Evolutionary conservation across 2,329 filamentous ascomycete species (phyloP), one percentile per base, ranked within the genome.

Genomic region (Penicillium hordei): DNA sequence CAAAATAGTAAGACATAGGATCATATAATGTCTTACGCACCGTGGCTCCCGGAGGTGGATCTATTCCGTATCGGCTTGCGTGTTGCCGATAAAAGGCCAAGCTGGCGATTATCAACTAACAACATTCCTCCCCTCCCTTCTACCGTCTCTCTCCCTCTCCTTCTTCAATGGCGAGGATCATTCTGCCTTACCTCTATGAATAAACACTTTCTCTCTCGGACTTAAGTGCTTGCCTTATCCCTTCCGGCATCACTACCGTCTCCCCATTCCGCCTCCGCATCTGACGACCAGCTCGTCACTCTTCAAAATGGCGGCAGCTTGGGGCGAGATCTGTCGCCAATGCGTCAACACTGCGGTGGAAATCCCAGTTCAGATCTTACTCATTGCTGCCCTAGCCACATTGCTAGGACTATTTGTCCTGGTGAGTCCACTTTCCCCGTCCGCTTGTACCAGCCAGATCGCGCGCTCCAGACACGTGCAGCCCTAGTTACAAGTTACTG

Each of bases 391-490:
- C 4, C 45, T 68, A 27, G 66, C 70, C 29, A 75, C 68, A n/a
- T 42, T 62, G 13, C 17, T 68, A 23, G 73, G 75, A 19, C 55
- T 74, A 33, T 60, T 71, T 58, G 63, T 74, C 50, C 65, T 75
- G 51, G 74, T 76, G 65, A 61, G 73, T 72, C 21, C 23, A 48
- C 15, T 48, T 27, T 38, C 36, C 40, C 39, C 21, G 29, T 31
- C 36, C 49, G 48, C 48, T 44, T 48, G 29, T 51, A 42, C 36
- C 44, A 46, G 39, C 17, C 49, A 42, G 19, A 36, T 25, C 42
- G 39, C 27, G 39, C 29, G 12, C 29, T 8, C 31, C n/a, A 15
- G 44, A 54, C 39, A 52, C 57, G 29, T 25, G 10, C 29, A 27
- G 36, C 8, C 6, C 39, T 39, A 43, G 50, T 53, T 40, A 51